Conservation (phyloP, 2,329 filamentous ascomycete genomes). For the Alternaria consortialis region DNA sequence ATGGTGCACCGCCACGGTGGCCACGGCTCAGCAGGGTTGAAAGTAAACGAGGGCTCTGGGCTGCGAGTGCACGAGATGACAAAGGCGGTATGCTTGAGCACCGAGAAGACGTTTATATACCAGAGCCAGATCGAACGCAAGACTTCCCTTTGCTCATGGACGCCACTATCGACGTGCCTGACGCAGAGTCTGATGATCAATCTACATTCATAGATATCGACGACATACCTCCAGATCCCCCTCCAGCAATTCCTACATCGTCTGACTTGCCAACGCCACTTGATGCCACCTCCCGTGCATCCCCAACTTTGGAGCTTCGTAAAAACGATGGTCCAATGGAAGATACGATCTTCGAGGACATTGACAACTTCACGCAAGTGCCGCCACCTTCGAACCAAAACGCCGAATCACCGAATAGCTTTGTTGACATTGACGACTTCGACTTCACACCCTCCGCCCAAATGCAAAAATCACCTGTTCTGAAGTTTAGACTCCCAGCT, state of each 20-base stretch:
- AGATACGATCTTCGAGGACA: constrained; percentile 31
- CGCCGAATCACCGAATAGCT: constrained; percentile 27
- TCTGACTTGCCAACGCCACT: constrained; percentile 35
- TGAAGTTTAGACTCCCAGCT: background rate
- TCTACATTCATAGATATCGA: constrained; percentile 32
- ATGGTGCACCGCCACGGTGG: constrained; percentile 20
- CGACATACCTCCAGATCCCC: constrained; percentile 18
- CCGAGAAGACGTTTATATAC: constrained; percentile 36
- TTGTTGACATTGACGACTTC: constrained; percentile 41
- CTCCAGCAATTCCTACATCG: constrained; percentile 27
- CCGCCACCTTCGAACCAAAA: constrained; percentile 43
- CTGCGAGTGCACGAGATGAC: constrained; percentile 45
- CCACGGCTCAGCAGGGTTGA: constrained; percentile 27
- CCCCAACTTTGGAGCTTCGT: background rate
- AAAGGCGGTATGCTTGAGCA: constrained; percentile 42
- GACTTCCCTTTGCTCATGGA: constrained; percentile 43
- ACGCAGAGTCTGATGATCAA: background rate
- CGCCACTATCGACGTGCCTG: constrained; percentile 15
- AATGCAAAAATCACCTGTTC: constrained; percentile 6
- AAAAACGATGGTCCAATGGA: background rate
- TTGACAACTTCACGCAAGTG: constrained; percentile 33
- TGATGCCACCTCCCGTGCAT: background rate
- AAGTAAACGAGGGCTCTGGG: constrained; percentile 43
- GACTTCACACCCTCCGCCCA: constrained; percentile 24
- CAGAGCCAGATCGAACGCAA: constrained; percentile 43